phyloP scores from a whole-genome alignment of 495 filamentous ascomycete genomes.

The Chaetomidium leptoderma region DNA sequence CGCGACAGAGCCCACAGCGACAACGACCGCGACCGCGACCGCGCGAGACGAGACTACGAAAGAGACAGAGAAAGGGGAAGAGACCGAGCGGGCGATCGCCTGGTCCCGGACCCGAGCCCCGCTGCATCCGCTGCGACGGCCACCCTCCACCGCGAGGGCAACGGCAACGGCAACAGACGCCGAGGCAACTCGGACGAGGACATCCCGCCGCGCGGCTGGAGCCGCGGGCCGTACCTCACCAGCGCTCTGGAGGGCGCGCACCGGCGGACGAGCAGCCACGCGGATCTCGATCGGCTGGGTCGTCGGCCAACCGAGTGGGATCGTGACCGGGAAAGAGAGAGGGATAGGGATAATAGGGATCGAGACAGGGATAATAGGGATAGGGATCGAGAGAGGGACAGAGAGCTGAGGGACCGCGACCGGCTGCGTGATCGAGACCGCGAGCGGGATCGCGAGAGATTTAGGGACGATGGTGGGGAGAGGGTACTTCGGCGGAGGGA shows the following conservation, averaged over 20 bases:
- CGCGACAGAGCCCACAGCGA: slow-evolving; percentile 15
- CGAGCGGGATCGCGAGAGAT: slow-evolving; percentile 21
- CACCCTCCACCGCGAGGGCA: slow-evolving; percentile 7
- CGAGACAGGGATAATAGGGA: background rate
- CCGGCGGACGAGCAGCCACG: slow-evolving; percentile 44
- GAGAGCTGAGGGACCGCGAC: slow-evolving; percentile 21
- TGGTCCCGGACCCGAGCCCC: background rate
- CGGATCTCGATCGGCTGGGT: slow-evolving; percentile 35
- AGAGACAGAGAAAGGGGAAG: background rate
- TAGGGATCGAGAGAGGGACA: slow-evolving; percentile 7
- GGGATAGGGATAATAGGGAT: background rate
- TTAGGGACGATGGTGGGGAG: slow-evolving; percentile 7
- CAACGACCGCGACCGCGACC: slow-evolving; percentile 23
- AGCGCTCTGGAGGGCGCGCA: slow-evolving; percentile 26
- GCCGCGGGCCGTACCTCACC: slow-evolving; percentile 23
- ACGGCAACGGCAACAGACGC: background rate
- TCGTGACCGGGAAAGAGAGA: slow-evolving; percentile 25
- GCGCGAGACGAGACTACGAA: background rate
- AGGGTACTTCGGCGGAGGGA: slow-evolving; percentile 8
- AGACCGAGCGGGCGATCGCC: background rate
- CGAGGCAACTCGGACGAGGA: slow-evolving; percentile 17
- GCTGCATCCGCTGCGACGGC: slow-evolving; percentile 4
- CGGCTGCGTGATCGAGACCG: background rate
- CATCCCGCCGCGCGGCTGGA: slow-evolving; percentile 13
- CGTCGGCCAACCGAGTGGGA: slow-evolving; percentile 23